Percentiles rank a stretch among this genome's conserved stretches.
phyloP scores from a whole-genome alignment of 192 early-diverging fungal species.

The Rhizoclosmatium globosum region DNA sequence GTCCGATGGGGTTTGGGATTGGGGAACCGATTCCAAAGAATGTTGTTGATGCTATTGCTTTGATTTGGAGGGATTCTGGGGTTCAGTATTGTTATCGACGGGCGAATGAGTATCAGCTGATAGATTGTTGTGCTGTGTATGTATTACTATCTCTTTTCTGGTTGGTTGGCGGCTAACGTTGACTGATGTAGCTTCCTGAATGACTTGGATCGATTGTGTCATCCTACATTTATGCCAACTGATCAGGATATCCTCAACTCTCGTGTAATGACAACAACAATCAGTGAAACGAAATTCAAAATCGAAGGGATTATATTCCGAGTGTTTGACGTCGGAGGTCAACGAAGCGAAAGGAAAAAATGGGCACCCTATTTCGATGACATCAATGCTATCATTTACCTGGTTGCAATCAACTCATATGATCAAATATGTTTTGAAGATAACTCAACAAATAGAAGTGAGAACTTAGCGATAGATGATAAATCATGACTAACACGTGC shows the following conservation, averaged over 20 bases:
- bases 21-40: slow-evolving; percentile 44
- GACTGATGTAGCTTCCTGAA: slow-evolving; percentile 37
- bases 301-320: slow-evolving; percentile 65
- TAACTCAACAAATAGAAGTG: slow-evolving; percentile 63
- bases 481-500: neutral
- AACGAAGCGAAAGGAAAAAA: slow-evolving; percentile 67
- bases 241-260: slow-evolving; percentile 76
- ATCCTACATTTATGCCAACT: slow-evolving; percentile 63
- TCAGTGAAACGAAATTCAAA: slow-evolving; percentile 73
- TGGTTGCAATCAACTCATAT: slow-evolving; percentile 70
- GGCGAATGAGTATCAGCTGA: slow-evolving; percentile 55
- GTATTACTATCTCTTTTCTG: slow-evolving; percentile 2
- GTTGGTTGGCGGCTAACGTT: neutral
- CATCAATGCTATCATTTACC: slow-evolving; percentile 72
- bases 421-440: slow-evolving; percentile 74
- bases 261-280: slow-evolving; percentile 73
- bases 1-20: slow-evolving; percentile 40
- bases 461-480: slow-evolving; percentile 2
- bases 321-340: slow-evolving; percentile 80
- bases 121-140: slow-evolving; percentile 54
- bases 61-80: slow-evolving; percentile 54
- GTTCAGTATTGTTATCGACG: slow-evolving; percentile 44
- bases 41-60: slow-evolving; percentile 34
- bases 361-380: slow-evolving; percentile 82
- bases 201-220: slow-evolving; percentile 57